Evolutionary conservation across 257 asterid genomes (phyloP).

Genomic region (Lavandula angustifolia): DNA sequence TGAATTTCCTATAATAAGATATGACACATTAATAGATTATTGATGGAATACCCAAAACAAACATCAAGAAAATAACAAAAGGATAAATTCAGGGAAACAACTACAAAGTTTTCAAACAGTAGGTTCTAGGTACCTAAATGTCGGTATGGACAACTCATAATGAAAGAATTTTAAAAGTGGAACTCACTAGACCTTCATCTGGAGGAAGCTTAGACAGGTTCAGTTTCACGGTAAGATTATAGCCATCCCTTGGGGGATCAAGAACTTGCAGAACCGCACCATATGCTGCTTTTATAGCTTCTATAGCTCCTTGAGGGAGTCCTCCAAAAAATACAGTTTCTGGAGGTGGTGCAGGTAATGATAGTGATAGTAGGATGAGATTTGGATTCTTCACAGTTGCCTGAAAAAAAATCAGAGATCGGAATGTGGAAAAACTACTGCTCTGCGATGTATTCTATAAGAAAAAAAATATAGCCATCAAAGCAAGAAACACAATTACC

Average conservation of each 20-base stretch:
- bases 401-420: conserved; percentile 42
- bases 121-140: conserved; percentile 33
- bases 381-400: conserved; percentile 81
- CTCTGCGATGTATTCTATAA: neutral
- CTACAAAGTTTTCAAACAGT: conserved; percentile 20
- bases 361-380: conserved; percentile 64
- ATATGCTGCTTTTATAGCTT: conserved; percentile 86
- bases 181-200: conserved; percentile 90
- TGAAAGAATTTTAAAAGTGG: conserved; percentile 55
- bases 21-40: conserved; percentile 14
- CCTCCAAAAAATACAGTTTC: conserved; percentile 83
- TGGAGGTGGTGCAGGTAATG: conserved; percentile 87
- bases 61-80: neutral
- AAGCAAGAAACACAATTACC: conserved; percentile 9
- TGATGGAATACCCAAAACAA: conserved; percentile 19
- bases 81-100: conserved; percentile 15
- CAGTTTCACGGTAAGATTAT: conserved; percentile 85
- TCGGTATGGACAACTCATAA: conserved; percentile 49
- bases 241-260: conserved; percentile 98
- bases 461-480: conserved; percentile 21
- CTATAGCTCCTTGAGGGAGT: conserved; percentile 91
- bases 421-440: conserved; percentile 9
- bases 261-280: conserved; percentile 85
- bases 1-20: neutral
- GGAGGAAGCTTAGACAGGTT: conserved; percentile 94